phyloP scores from a whole-genome alignment of 768 basidiomycete genomes.

The Boletus pseudopeckii region DNA sequence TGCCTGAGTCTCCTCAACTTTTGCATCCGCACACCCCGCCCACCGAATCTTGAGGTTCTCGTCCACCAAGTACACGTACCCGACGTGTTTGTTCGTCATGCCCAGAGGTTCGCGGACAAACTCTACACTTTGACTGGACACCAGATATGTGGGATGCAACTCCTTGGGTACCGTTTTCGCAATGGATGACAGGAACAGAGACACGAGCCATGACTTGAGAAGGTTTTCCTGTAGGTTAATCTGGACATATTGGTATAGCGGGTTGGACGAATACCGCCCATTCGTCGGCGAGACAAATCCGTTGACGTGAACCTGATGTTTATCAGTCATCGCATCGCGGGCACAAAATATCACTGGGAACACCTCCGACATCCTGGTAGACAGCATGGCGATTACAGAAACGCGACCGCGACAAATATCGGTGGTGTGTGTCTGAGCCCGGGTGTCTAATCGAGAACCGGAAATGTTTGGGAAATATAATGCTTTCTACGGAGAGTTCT shows the following conservation, averaged over 20 bases:
- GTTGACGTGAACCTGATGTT: constrained; percentile 65
- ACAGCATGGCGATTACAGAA: constrained; percentile 78
- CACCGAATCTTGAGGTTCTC: constrained; percentile 81
- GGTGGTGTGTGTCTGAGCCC: constrained; percentile 66
- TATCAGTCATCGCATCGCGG: background rate
- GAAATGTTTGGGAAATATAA: constrained; percentile 86
- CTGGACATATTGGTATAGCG: constrained; percentile 71
- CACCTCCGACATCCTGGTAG: constrained; percentile 90
- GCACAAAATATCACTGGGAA: constrained; percentile 26
- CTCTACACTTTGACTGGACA: constrained; percentile 83
- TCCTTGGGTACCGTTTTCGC: constrained; percentile 60
- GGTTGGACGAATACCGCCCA: constrained; percentile 47
- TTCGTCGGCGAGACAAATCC: constrained; percentile 64
- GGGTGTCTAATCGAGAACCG: constrained; percentile 63
- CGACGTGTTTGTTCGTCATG: constrained; percentile 85
- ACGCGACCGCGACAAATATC: constrained; percentile 72
- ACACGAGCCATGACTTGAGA: constrained; percentile 86
- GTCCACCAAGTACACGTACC: constrained; percentile 91
- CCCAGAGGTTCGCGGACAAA: constrained; percentile 82
- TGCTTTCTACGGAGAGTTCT: constrained; percentile 60
- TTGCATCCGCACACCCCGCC: constrained; percentile 89
- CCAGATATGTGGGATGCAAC: constrained; percentile 68
- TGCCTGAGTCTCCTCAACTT: constrained; percentile 62
- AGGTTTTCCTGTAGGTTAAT: constrained; percentile 95
- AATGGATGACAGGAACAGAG: constrained; percentile 75